A percentile compares a stretch with the other conserved stretches of the same genome.
phyloP scores from a whole-genome alignment of 2,329 filamentous ascomycete species.

The Trichophyton schoenleinii region DNA sequence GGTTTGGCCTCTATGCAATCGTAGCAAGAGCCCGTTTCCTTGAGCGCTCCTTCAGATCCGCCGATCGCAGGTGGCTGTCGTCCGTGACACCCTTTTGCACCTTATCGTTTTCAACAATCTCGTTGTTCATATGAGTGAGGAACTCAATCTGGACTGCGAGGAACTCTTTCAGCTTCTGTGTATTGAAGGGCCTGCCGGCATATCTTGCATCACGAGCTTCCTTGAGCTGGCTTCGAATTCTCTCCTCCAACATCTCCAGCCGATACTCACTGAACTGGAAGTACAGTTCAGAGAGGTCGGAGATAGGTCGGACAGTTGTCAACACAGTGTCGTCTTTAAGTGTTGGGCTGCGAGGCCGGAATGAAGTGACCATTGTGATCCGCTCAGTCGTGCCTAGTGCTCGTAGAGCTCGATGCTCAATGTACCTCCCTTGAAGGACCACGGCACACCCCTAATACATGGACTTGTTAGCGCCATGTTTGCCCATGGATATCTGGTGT shows the following conservation, averaged over 20 bases:
- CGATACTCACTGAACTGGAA: slow-evolving; percentile 51
- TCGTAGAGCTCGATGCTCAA: slow-evolving; percentile 51
- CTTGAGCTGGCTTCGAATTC: slow-evolving; percentile 38
- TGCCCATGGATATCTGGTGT: neutral
- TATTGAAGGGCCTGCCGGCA: slow-evolving; percentile 23
- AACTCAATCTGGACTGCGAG: slow-evolving; percentile 19
- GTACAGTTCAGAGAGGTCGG: slow-evolving; percentile 46
- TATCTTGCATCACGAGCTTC: slow-evolving; percentile 22
- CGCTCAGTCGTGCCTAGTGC: slow-evolving; percentile 48
- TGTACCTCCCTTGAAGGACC: slow-evolving; percentile 55
- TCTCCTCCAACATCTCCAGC: slow-evolving; percentile 50
- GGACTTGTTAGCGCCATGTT: neutral
- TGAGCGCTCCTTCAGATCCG: slow-evolving; percentile 23
- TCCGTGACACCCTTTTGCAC: slow-evolving; percentile 27
- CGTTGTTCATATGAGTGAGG: slow-evolving; percentile 29
- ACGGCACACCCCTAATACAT: slow-evolving; percentile 46
- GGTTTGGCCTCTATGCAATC: neutral
- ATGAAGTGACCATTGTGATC: slow-evolving; percentile 55
- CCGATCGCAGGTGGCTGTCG: slow-evolving; percentile 26
- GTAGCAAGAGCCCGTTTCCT: slow-evolving; percentile 17
- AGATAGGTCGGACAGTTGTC: slow-evolving; percentile 47
- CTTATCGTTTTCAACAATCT: slow-evolving; percentile 30
- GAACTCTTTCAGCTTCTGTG: slow-evolving; percentile 20
- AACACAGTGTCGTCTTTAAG: slow-evolving; percentile 50
- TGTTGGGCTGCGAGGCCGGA: slow-evolving; percentile 45